Conservation (phyloP, 371 early-diverging fungal genomes). For the Funneliformis caledonium region DNA sequence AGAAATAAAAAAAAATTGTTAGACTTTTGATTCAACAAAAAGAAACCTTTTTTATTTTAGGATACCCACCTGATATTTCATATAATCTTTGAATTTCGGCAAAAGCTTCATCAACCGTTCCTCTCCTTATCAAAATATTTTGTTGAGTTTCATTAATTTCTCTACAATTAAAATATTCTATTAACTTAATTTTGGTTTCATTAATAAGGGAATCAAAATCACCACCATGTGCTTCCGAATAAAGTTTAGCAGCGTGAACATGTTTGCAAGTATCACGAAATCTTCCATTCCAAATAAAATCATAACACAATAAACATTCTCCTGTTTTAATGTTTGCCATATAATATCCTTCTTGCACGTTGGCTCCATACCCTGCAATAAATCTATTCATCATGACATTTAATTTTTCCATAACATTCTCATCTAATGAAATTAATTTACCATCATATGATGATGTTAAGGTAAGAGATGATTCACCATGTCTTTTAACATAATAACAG, state of each 20-base stretch:
- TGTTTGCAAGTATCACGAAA: constrained; percentile 24
- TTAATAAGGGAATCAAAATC: neutral
- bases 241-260: neutral
- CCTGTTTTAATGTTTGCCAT: constrained; percentile 12
- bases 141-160: neutral
- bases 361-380: neutral
- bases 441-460: constrained; percentile 28
- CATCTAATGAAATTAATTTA: neutral
- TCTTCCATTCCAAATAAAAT: constrained; percentile 19
- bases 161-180: constrained; percentile 13
- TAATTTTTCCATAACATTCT: constrained; percentile 1
- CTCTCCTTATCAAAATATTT: neutral
- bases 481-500: constrained; percentile 13
- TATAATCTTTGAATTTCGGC: constrained; percentile 2
- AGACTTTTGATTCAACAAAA: neutral
- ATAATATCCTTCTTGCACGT: neutral
- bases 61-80: neutral
- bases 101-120: neutral
- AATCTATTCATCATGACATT: constrained; percentile 15
- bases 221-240: constrained; percentile 5
- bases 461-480: neutral
- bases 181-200: constrained; percentile 11
- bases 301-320: constrained; percentile 11
- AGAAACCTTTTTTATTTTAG: neutral
- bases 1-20: neutral